A percentile compares a stretch with the other conserved stretches of the same genome.
Conservation (phyloP, 331 rosid genomes). For the Ulmus americana region DNA sequence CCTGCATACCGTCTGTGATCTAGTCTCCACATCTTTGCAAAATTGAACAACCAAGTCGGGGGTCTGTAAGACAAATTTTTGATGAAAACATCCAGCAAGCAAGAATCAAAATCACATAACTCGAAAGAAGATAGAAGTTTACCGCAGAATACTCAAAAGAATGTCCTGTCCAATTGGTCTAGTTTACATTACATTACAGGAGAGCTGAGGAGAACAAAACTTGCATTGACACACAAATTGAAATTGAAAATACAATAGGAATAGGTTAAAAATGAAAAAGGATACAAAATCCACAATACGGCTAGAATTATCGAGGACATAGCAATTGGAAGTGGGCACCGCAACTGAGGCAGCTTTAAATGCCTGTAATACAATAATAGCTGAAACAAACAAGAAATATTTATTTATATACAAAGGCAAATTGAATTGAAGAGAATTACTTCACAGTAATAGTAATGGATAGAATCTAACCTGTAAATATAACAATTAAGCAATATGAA, state of each 20-base stretch:
- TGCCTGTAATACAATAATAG: slow-evolving; percentile 41
- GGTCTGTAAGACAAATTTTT: slow-evolving; percentile 38
- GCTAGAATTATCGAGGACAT: slow-evolving; percentile 67
- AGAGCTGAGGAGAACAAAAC: slow-evolving; percentile 38
- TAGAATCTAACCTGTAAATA: slow-evolving; percentile 19
- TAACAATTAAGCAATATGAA: not conserved
- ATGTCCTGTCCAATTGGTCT: slow-evolving; percentile 79
- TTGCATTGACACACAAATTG: not conserved
- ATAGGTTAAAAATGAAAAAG: slow-evolving; percentile 15
- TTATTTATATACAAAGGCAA: not conserved
- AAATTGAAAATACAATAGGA: slow-evolving; percentile 1
- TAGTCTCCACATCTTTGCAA: slow-evolving; percentile 86
- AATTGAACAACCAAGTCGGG: slow-evolving; percentile 75
- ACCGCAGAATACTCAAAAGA: slow-evolving; percentile 71
- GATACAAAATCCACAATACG: slow-evolving; percentile 88
- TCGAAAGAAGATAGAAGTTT: slow-evolving; percentile 20
- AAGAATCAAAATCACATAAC: not conserved
- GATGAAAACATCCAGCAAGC: not conserved
- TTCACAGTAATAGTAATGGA: not conserved
- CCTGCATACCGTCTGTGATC: slow-evolving; percentile 74
- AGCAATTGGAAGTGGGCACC: slow-evolving; percentile 70
- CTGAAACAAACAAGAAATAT: slow-evolving; percentile 26
- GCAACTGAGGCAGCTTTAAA: slow-evolving; percentile 40
- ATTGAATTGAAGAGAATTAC: not conserved
- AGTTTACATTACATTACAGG: slow-evolving; percentile 2